Evolutionary conservation across 169 alveolate genomes (phyloP).

Genomic region (Plasmodium ovale): DNA sequence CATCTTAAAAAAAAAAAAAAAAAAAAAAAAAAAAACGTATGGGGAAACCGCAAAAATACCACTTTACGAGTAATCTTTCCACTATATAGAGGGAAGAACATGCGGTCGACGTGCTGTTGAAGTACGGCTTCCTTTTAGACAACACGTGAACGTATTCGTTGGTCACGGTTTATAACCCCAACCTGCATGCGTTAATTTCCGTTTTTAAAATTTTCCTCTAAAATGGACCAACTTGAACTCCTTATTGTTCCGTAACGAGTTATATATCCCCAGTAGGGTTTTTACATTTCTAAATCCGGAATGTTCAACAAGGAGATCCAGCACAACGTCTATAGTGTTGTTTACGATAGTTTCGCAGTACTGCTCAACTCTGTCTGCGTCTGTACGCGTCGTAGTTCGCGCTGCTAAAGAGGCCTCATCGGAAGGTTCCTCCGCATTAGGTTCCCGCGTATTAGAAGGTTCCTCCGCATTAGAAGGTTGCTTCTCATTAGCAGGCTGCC

Average conservation of each 20-base stretch:
- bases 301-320: conserved; percentile 36
- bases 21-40: no score
- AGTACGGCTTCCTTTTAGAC: no score
- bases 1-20: no score
- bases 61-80: no score
- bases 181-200: no score
- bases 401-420: no score
- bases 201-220: conserved; percentile 2
- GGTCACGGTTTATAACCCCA: no score
- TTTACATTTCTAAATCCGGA: conserved; percentile 37
- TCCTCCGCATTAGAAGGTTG: background rate
- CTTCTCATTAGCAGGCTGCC: background rate
- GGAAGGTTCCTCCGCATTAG: background rate
- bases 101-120: background rate
- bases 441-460: background rate
- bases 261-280: conserved; percentile 54
- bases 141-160: no score
- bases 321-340: conserved; percentile 36
- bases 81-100: background rate
- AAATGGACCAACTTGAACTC: conserved; percentile 45
- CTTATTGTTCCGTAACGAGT: conserved; percentile 29
- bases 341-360: conserved; percentile 51
- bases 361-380: background rate
- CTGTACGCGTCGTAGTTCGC: background rate
- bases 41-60: background rate